Percentiles rank a stretch among this genome's conserved stretches.
phyloP scores from a whole-genome alignment of 2,329 filamentous ascomycete genomes.

The Colletotrichum gloeosporioides region DNA sequence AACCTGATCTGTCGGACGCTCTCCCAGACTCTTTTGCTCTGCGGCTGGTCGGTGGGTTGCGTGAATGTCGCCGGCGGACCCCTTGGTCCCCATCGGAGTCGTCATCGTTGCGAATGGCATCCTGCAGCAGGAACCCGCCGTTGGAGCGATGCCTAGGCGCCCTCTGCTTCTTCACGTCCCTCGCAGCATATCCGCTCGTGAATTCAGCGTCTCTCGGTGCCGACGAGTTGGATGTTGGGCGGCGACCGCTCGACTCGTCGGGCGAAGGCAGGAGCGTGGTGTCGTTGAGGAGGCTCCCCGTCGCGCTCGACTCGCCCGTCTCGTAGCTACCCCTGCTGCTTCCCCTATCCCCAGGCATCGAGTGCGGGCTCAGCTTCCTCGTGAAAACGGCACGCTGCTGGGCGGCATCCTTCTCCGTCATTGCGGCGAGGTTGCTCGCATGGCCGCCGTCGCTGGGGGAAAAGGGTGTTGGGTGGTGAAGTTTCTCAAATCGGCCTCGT shows the following conservation, averaged over 20 bases:
- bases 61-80: constrained; percentile 31
- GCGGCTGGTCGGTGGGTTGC: constrained; percentile 19
- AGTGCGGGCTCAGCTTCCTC: constrained; percentile 15
- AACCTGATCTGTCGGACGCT: constrained; percentile 5
- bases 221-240: not conserved
- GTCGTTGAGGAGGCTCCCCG: constrained; percentile 32
- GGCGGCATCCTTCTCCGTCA: constrained; percentile 26
- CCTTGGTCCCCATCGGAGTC: constrained; percentile 35
- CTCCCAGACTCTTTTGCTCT: constrained; percentile 8
- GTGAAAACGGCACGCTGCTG: constrained; percentile 6
- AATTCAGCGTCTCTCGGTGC: constrained; percentile 24
- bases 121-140: constrained; percentile 57
- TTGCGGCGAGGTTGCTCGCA: constrained; percentile 22
- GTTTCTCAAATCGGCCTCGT: not conserved
- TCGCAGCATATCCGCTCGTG: constrained; percentile 22
- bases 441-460: constrained; percentile 11
- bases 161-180: constrained; percentile 24
- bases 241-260: constrained; percentile 4
- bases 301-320: constrained; percentile 48
- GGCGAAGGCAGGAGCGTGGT: constrained; percentile 18
- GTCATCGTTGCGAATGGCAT: constrained; percentile 38
- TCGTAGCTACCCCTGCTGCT: constrained; percentile 46
- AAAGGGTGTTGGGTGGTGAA: not conserved
- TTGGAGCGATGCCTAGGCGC: constrained; percentile 48
- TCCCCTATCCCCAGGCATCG: constrained; percentile 27